These are phyloP conservation scores for Pouteria glomerata DNA, from an alignment of 148 eudicot genomes.

Conservation along the genomic window DNA sequence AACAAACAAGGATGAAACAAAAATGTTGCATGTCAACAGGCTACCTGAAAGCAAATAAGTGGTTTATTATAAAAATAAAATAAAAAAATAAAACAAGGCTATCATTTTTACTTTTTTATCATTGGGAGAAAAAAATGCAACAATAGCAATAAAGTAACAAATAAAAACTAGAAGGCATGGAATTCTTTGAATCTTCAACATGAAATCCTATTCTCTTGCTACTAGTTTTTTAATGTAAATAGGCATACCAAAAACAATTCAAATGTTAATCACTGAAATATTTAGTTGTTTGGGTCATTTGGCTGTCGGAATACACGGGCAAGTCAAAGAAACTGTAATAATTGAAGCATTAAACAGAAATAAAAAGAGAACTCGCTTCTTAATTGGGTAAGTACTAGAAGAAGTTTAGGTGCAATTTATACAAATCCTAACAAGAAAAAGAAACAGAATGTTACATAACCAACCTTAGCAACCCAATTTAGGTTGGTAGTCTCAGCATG, in stretches of 20 bases:
- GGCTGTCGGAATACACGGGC: not conserved
- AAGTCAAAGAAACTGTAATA: not conserved
- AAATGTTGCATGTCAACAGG: slow-evolving; percentile 43
- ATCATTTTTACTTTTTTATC: too few species aligned
- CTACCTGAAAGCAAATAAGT: slow-evolving; percentile 53
- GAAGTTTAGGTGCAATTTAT: not conserved
- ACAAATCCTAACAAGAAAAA: not conserved
- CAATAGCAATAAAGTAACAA: not conserved
- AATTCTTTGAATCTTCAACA: not conserved
- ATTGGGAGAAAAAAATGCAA: too few species aligned
- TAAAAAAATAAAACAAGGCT: not conserved
- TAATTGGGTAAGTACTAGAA: not conserved
- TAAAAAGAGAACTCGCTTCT: not conserved
- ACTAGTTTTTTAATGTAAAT: not conserved
- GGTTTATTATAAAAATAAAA: slow-evolving; percentile 11
- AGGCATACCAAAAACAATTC: not conserved
- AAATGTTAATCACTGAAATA: not conserved
- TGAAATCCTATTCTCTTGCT: not conserved
- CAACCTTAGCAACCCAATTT: slow-evolving; percentile 76
- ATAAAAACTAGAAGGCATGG: not conserved
- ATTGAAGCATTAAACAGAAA: not conserved
- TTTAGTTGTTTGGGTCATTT: not conserved
- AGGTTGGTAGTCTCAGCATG: slow-evolving; percentile 56
- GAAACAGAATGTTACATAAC: slow-evolving; percentile 6
- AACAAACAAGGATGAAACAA: too few species aligned